Evolutionary conservation across 179 eudicot genomes (phyloP), one percentile per base, ranked within the genome.

Genomic region (Carnegiea gigantea): DNA sequence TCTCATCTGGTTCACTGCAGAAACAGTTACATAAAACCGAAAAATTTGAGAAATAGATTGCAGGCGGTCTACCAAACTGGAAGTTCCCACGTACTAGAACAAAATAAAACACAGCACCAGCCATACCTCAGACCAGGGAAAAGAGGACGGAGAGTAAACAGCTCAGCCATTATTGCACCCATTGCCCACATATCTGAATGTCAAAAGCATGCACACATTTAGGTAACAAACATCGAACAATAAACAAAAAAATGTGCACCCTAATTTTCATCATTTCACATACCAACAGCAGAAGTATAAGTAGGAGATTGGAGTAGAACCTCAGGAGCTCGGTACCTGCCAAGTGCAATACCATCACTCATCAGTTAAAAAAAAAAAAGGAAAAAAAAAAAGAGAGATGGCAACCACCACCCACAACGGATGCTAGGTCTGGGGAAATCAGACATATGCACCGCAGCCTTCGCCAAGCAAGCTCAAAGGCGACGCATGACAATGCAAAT

Each of bases 281-380:
- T 87, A 97, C 99, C 99, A 85, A 97, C 97, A 85, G 99, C 92
- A 77, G 98, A 87, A 84, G 89, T 86, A 84, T 97, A 97, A 13
- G 86, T 81, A 76, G 88, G 88, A 71, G 98, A 95, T 85, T 93
- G 96, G 72, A 97, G 93, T 77, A 97, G 88, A 86, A 97, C 98
- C 90, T 97, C 99, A 82, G 99, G 99, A 80, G 99, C 99, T 53
- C 99, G 91, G 82, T 97, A 96, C 99, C 99, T 96, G 91, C 77
- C 80, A 86, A 70, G 43, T 65, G 71, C 18, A 70, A 70, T 40
- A 9, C n/a, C 76, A 78, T 81, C 60, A 83, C 15, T 78, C 72
- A 77, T 81, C 51, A 44, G 57, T 57, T 5, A 17, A 33, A 40
- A 70, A 33, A 33, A 33, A 33, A 33, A 30, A 53, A 18, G 33